Evolutionary conservation across 2,329 filamentous ascomycete genomes (phyloP).

Genomic region (Penicillium sp.): DNA sequence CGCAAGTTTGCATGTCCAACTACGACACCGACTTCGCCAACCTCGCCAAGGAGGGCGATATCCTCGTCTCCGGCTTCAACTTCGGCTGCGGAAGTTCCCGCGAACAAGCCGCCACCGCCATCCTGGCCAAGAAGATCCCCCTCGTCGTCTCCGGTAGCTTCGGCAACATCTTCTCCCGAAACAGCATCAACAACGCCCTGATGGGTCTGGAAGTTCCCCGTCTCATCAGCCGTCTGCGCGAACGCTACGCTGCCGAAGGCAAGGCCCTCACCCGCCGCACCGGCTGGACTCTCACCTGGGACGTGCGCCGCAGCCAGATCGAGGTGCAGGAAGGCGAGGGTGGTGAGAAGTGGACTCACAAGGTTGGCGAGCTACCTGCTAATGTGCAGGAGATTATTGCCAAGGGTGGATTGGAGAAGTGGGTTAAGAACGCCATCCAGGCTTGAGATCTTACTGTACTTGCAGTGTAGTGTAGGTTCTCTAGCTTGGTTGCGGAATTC

Average conservation of each 20-base stretch:
- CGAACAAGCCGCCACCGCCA: conserved; percentile 87
- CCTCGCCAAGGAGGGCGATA: conserved; percentile 70
- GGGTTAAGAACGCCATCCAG: conserved; percentile 73
- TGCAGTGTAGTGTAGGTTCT: too few species aligned
- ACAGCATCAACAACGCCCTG: conserved; percentile 48
- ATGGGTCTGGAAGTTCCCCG: conserved; percentile 46
- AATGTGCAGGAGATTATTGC: conserved; percentile 89
- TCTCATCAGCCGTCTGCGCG: conserved; percentile 41
- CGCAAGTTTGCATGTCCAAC: conserved; percentile 89
- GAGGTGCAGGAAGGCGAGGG: conserved; percentile 70
- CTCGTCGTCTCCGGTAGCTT: conserved; percentile 44
- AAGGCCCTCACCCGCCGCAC: conserved; percentile 34
- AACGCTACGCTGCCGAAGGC: conserved; percentile 28
- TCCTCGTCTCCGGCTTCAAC: conserved; percentile 84
- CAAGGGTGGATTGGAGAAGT: conserved; percentile 75
- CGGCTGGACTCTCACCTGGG: conserved; percentile 78
- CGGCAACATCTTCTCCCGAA: conserved; percentile 45
- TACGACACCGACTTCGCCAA: conserved; percentile 75
- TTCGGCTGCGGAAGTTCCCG: conserved; percentile 82
- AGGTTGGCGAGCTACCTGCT: conserved; percentile 79
- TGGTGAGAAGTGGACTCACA: conserved; percentile 73
- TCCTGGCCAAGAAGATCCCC: conserved; percentile 42
- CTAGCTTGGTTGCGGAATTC: conserved; percentile 3
- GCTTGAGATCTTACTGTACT: conserved; percentile 18
- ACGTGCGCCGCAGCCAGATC: conserved; percentile 73